phyloP scores from a whole-genome alignment of 768 basidiomycete species.

The Trametes coccinea region DNA sequence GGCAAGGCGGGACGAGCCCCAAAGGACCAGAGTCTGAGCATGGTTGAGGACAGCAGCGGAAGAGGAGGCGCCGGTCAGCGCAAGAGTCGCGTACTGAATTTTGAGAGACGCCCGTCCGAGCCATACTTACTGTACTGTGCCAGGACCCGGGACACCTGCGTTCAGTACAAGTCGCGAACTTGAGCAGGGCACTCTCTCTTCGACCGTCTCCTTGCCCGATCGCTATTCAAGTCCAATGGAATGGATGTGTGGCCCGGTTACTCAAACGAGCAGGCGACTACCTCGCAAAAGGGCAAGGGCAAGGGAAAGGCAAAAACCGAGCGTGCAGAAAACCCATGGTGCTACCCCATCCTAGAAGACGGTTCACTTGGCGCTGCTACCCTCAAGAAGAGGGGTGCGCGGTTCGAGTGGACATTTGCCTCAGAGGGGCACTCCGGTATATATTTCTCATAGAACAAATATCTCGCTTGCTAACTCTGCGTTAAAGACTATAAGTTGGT shows the following conservation, averaged over 20 bases:
- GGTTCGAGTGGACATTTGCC: conserved; percentile 55
- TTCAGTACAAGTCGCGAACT: background rate
- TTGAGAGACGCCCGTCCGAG: conserved; percentile 15
- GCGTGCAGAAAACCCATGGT: conserved; percentile 28
- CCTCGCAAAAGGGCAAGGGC: conserved; percentile 26
- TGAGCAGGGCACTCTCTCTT: background rate
- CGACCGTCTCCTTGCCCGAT: background rate
- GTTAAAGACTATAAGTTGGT: conserved; percentile 35
- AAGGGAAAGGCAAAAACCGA: conserved; percentile 36
- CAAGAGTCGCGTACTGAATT: conserved; percentile 17
- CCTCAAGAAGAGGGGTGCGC: conserved; percentile 45
- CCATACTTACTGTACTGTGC: too few relatives aligned
- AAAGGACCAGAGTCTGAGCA: conserved; percentile 57
- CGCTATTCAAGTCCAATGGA: conserved; percentile 49
- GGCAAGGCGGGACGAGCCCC: conserved; percentile 39
- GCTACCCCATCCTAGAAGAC: conserved; percentile 56
- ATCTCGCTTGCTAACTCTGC: background rate
- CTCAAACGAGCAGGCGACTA: conserved; percentile 40
- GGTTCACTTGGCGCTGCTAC: conserved; percentile 59
- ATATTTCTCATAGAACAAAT: background rate
- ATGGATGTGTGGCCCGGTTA: conserved; percentile 71
- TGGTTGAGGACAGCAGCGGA: conserved; percentile 29
- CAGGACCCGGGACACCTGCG: conserved; percentile 17
- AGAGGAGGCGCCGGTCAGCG: background rate
- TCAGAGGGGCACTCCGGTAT: conserved; percentile 34